Conservation (phyloP, 2,329 filamentous ascomycete genomes). For the Gremmenia infestans region DNA sequence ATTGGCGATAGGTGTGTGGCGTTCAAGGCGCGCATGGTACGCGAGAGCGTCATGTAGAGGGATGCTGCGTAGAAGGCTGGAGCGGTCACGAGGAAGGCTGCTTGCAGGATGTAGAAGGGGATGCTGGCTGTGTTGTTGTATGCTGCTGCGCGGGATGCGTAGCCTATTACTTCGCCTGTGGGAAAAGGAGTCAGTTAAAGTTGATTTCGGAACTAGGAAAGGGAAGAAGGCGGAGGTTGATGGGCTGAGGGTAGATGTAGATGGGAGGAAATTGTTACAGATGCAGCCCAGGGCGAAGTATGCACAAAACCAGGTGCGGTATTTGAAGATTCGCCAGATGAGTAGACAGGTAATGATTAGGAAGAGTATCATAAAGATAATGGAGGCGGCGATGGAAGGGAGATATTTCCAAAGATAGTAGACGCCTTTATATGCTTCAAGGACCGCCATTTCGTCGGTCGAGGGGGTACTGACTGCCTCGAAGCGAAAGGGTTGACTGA, state of each 20-base stretch:
- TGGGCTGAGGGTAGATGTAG: too few relatives aligned
- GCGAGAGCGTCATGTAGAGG: conserved; percentile 25
- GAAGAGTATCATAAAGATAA: conserved; percentile 35
- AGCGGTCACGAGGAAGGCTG: conserved; percentile 32
- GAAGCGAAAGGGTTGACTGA: too few relatives aligned
- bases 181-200: background rate
- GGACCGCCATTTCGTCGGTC: conserved; percentile 24
- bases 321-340: conserved; percentile 26
- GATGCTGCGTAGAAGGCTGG: conserved; percentile 35
- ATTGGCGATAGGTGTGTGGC: conserved; percentile 35
- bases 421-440: conserved; percentile 28
- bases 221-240: conserved; percentile 11
- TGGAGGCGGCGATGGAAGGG: conserved; percentile 39
- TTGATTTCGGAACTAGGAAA: background rate
- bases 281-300: conserved; percentile 34
- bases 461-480: background rate
- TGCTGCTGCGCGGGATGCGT: conserved; percentile 24
- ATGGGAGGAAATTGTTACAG: conserved; percentile 20
- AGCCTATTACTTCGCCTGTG: conserved; percentile 36
- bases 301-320: conserved; percentile 29
- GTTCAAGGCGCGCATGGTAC: conserved; percentile 18
- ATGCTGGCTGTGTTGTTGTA: conserved; percentile 21
- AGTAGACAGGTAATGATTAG: conserved; percentile 21
- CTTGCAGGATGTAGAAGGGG: conserved; percentile 31
- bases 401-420: conserved; percentile 41